Conservation (phyloP, 305 asterid genomes). For the Fraxinus floribunda region DNA sequence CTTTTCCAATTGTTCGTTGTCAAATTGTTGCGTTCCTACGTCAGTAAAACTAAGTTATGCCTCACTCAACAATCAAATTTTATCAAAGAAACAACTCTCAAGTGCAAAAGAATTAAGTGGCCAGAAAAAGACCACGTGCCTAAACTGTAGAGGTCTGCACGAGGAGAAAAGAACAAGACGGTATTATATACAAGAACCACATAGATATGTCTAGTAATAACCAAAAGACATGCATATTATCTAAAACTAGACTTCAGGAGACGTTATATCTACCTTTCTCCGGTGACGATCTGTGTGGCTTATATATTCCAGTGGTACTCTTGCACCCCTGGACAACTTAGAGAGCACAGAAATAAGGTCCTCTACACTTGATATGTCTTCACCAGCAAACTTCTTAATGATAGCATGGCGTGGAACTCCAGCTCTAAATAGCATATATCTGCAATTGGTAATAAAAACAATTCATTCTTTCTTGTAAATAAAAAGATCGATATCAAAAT, state of each 20-base stretch:
- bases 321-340: constrained; percentile 86
- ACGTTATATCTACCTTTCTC: constrained; percentile 64
- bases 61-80: not conserved
- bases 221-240: constrained; percentile 7
- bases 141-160: not conserved
- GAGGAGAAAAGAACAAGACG: not conserved
- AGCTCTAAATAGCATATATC: constrained; percentile 76
- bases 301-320: constrained; percentile 92
- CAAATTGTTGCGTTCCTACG: too few relatives aligned
- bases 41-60: not conserved
- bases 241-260: constrained; percentile 16
- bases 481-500: not conserved
- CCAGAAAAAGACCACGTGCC: not conserved
- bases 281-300: constrained; percentile 88
- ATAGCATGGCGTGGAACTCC: constrained; percentile 97
- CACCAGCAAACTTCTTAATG: constrained; percentile 92
- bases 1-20: not conserved
- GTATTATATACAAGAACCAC: not conserved
- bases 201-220: not conserved
- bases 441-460: constrained; percentile 15
- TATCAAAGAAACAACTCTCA: not conserved
- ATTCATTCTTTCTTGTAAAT: constrained; percentile 13
- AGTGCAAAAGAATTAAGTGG: not conserved
- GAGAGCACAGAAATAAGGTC: constrained; percentile 76
- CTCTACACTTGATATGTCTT: constrained; percentile 77